A percentile compares a stretch with the other conserved stretches of the same genome.
Evolutionary conservation across 208 protist species (phyloP).

Genomic region (Tetramitus jugosus): DNA sequence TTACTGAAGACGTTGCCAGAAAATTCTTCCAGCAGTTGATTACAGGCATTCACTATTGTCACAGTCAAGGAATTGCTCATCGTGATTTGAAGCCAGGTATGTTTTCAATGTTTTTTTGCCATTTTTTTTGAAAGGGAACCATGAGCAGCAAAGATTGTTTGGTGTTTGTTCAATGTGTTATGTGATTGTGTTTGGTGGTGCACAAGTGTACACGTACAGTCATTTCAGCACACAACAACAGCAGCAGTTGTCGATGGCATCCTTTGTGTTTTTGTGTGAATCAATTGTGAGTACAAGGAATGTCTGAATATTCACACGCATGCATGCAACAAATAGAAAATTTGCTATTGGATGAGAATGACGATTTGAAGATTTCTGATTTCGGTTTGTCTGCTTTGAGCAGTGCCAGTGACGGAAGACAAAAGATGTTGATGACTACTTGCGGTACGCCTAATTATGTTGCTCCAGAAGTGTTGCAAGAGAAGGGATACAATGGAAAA

Average conservation of each 20-base stretch:
- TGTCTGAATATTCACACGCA: too few relatives aligned
- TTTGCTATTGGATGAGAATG: slow-evolving; percentile 7
- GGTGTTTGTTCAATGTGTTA: too few relatives aligned
- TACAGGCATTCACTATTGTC: slow-evolving; percentile 35
- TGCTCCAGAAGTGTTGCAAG: slow-evolving; percentile 31
- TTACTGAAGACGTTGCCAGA: slow-evolving; percentile 65
- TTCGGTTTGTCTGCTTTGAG: slow-evolving; percentile 32
- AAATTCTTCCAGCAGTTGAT: slow-evolving; percentile 86
- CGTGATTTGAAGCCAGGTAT: slow-evolving; percentile 49
- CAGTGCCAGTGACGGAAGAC: neutral
- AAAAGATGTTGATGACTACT: slow-evolving; percentile 29
- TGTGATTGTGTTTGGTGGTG: too few relatives aligned
- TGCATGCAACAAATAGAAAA: too few relatives aligned
- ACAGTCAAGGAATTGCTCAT: slow-evolving; percentile 34
- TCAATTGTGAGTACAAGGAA: too few relatives aligned
- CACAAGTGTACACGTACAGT: too few relatives aligned
- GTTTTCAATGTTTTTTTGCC: neutral
- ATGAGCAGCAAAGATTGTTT: too few relatives aligned
- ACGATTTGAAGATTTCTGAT: slow-evolving; percentile 28
- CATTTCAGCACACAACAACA: too few relatives aligned
- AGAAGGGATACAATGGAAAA: slow-evolving; percentile 77
- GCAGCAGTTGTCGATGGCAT: too few relatives aligned
- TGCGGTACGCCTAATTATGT: slow-evolving; percentile 45
- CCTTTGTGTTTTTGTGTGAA: too few relatives aligned
- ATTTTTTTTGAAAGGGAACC: too few relatives aligned